phyloP scores from a whole-genome alignment of 495 filamentous ascomycete genomes.

The Xeromyces bisporus region DNA sequence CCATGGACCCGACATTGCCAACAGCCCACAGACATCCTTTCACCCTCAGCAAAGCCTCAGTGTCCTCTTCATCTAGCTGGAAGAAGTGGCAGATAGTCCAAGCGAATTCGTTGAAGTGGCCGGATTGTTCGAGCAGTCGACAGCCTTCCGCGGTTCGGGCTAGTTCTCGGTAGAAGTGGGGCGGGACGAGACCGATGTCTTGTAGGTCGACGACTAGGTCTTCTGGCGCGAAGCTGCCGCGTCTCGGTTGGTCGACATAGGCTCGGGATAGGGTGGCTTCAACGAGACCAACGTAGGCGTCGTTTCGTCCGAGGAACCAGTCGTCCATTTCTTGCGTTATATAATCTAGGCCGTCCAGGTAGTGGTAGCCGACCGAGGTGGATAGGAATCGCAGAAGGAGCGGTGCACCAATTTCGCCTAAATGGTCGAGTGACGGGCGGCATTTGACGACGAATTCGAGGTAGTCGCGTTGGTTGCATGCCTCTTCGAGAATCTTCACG shows the following conservation, averaged over 20 bases:
- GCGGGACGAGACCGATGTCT: conserved; percentile 58
- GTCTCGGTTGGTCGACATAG: conserved; percentile 43
- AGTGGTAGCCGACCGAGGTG: conserved; percentile 92
- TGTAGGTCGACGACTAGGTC: conserved; percentile 40
- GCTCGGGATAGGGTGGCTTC: conserved; percentile 89
- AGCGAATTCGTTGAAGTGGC: conserved; percentile 88
- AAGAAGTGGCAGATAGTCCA: conserved; percentile 73
- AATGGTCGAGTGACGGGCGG: conserved; percentile 84
- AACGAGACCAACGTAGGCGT: conserved; percentile 83
- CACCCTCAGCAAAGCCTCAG: conserved; percentile 77
- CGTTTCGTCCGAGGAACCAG: conserved; percentile 93
- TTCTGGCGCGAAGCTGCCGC: conserved; percentile 28
- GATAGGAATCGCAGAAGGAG: conserved; percentile 84
- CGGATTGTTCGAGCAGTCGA: conserved; percentile 72
- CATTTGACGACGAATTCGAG: conserved; percentile 95
- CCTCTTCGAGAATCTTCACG: conserved; percentile 92
- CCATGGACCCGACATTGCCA: conserved; percentile 96
- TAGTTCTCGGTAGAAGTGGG: conserved; percentile 93
- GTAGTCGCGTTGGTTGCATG: conserved; percentile 76
- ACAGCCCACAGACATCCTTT: conserved; percentile 97
- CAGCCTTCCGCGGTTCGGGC: conserved; percentile 87
- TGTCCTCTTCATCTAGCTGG: conserved; percentile 65
- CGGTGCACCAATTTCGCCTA: conserved; percentile 92
- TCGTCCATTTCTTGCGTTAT: conserved; percentile 99
- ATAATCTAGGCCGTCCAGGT: conserved; percentile 90